Base-by-base conservation (phyloP, 306 rosid species). In the Prunus davidiana region DNA sequence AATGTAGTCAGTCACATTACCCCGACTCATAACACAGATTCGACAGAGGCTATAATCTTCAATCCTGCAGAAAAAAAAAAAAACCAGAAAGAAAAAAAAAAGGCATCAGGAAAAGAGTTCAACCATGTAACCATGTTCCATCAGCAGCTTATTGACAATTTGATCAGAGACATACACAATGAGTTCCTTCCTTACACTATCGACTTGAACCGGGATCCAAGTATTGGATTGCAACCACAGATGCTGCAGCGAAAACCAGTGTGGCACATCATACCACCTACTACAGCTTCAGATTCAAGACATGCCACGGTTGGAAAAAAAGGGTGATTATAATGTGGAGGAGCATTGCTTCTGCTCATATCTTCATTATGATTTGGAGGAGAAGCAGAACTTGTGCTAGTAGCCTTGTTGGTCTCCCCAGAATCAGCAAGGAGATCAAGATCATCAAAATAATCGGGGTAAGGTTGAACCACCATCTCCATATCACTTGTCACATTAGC, bases 201-300 rank as follows among this genome's bases (percentile, higher is more conserved):
- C 41, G 97, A 91, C 86, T 85, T 90, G 89, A 81, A 94, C 25
- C 98, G 90, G 49, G 96, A 91, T 67, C 98, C 97, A 32, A 87
- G 84, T 57, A 91, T 92, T 34, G 96, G 95, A 88, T 73, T 84
- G 64, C 79, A 88, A 18, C 97, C 98, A 84, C 99, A 92, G 30
- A 90, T 89, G 78, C 91, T 91, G 81, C 97, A 92, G 43, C 84
- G 82, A 56, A 92, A 80, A 46, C 96, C 93, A 62, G 65, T 87
- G 60, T 88, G 93, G 77, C 89, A 87, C 72, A 92, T 58, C 54
- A 56, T 84, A 22, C 87, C 91, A 74, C 87, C 75, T 78, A 32
- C 52, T 79, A 32, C 52, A 19, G 88, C 56, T 65, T 56, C 93
- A 66, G 83, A 18, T 75, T 77, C 86, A 57, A 65, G 70, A 27